Conservation (phyloP, 2,329 filamentous ascomycete genomes). For the Sclerotiophoma versabilis region DNA sequence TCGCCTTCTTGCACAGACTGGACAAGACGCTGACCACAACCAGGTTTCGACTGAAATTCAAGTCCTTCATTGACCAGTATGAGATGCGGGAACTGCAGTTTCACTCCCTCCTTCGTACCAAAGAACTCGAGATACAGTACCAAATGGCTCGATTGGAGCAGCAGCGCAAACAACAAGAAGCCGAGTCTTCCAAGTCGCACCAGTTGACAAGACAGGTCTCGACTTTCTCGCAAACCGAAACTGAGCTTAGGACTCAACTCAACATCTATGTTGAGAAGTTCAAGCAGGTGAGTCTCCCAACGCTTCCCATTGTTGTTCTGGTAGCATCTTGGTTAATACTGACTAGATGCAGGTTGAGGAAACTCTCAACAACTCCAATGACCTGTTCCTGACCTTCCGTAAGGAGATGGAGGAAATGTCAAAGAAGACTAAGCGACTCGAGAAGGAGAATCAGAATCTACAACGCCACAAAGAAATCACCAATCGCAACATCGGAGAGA, state of each 20-base stretch:
- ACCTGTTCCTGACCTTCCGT: slow-evolving; percentile 93
- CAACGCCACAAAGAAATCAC: slow-evolving; percentile 94
- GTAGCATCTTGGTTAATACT: slow-evolving; percentile 51
- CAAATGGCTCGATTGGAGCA: slow-evolving; percentile 88
- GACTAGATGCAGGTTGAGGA: slow-evolving; percentile 86
- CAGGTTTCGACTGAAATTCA: slow-evolving; percentile 78
- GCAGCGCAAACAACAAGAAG: slow-evolving; percentile 86
- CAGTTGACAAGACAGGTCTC: slow-evolving; percentile 91
- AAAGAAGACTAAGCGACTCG: slow-evolving; percentile 95
- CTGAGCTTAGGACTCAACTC: slow-evolving; percentile 89
- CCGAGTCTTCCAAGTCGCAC: slow-evolving; percentile 78
- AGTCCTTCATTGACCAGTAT: slow-evolving; percentile 95
- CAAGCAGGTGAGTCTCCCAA: slow-evolving; percentile 78
- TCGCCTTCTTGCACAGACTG: slow-evolving; percentile 14
- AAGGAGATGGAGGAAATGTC: slow-evolving; percentile 99
- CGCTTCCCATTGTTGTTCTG: slow-evolving; percentile 29
- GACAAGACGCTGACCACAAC: slow-evolving; percentile 16
- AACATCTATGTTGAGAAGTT: slow-evolving; percentile 99
- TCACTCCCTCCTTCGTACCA: slow-evolving; percentile 87
- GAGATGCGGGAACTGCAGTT: slow-evolving; percentile 95
- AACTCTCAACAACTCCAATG: slow-evolving; percentile 97
- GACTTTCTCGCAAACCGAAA: slow-evolving; percentile 95
- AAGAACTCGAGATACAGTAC: slow-evolving; percentile 94
- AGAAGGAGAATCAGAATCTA: slow-evolving; percentile 92
- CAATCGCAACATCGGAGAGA: slow-evolving; percentile 92